phyloP scores from a whole-genome alignment of 345 rosid species.

The Clausena lansium region DNA sequence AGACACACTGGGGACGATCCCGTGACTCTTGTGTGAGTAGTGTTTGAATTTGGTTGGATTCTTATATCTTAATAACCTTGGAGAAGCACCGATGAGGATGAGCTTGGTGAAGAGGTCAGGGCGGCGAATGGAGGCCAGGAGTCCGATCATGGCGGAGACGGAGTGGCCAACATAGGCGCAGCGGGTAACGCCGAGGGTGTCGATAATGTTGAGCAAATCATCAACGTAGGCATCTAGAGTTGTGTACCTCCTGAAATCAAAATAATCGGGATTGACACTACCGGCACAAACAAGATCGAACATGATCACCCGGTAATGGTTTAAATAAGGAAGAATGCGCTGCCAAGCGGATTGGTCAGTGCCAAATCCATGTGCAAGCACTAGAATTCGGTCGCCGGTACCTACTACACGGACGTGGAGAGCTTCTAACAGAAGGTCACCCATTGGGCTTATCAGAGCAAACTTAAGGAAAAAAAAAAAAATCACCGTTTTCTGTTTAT shows the following conservation, averaged over 20 bases:
- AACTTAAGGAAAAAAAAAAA: no score
- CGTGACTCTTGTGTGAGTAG: neutral
- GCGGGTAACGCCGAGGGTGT: slow-evolving; percentile 51
- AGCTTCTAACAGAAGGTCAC: slow-evolving; percentile 52
- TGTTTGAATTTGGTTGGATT: neutral
- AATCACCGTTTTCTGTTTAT: no score
- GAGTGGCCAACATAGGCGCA: slow-evolving; percentile 88
- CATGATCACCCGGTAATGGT: slow-evolving; percentile 54
- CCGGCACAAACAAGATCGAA: slow-evolving; percentile 88
- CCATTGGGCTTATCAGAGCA: slow-evolving; percentile 28
- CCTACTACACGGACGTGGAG: slow-evolving; percentile 73
- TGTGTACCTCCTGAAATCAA: slow-evolving; percentile 58
- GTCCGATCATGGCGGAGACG: slow-evolving; percentile 84
- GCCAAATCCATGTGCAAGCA: slow-evolving; percentile 82
- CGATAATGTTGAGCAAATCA: slow-evolving; percentile 73
- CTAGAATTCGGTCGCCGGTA: slow-evolving; percentile 57
- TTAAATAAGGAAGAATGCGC: slow-evolving; percentile 63
- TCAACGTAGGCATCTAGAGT: slow-evolving; percentile 74
- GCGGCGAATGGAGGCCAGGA: slow-evolving; percentile 75
- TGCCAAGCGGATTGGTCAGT: slow-evolving; percentile 93
- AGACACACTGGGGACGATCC: neutral
- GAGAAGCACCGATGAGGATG: slow-evolving; percentile 75
- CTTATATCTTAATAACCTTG: slow-evolving; percentile 37
- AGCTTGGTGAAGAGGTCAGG: slow-evolving; percentile 80
- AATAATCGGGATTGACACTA: slow-evolving; percentile 77